These are phyloP conservation scores for Colletotrichum sojae DNA, from an alignment of 2,329 filamentous ascomycete species.

Conservation along the genomic window DNA sequence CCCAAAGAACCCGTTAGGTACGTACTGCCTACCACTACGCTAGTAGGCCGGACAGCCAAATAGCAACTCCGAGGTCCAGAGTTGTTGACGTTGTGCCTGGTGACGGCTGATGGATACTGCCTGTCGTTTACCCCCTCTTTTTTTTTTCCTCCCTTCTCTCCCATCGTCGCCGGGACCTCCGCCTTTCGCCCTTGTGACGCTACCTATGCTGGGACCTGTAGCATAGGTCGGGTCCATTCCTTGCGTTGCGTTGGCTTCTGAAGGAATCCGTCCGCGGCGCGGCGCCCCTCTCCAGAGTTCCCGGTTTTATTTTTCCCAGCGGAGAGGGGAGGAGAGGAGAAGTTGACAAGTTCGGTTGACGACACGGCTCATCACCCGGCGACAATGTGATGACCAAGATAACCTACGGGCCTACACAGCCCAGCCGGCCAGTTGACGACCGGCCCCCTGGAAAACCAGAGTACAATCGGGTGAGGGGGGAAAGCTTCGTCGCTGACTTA, in stretches of 20 bases:
- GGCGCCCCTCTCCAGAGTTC: conserved; percentile 32
- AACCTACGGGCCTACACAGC: neutral
- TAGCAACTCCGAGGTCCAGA: conserved; percentile 18
- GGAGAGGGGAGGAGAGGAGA: conserved; percentile 24
- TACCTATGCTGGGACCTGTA: conserved; percentile 41
- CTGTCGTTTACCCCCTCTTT: conserved; percentile 14
- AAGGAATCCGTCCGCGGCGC: conserved; percentile 33
- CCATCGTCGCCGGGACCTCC: conserved; percentile 29
- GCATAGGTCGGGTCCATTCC: conserved; percentile 30
- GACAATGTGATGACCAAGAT: neutral
- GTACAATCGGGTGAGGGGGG: conserved; percentile 23
- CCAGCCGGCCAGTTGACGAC: neutral
- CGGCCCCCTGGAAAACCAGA: conserved; percentile 5
- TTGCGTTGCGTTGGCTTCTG: conserved; percentile 35
- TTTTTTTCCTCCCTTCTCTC: neutral
- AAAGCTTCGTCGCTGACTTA: conserved; percentile 36
- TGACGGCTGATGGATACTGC: neutral
- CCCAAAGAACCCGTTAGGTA: neutral
- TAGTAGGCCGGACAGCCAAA: conserved; percentile 6
- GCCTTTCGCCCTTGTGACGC: conserved; percentile 33
- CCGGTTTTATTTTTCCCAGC: conserved; percentile 25
- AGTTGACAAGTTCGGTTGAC: conserved; percentile 1
- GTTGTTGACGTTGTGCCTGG: conserved; percentile 22
- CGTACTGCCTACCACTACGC: conserved; percentile 6
- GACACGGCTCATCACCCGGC: neutral